Conservation (phyloP, 768 basidiomycete species). For the Gymnopilus dilepis region DNA sequence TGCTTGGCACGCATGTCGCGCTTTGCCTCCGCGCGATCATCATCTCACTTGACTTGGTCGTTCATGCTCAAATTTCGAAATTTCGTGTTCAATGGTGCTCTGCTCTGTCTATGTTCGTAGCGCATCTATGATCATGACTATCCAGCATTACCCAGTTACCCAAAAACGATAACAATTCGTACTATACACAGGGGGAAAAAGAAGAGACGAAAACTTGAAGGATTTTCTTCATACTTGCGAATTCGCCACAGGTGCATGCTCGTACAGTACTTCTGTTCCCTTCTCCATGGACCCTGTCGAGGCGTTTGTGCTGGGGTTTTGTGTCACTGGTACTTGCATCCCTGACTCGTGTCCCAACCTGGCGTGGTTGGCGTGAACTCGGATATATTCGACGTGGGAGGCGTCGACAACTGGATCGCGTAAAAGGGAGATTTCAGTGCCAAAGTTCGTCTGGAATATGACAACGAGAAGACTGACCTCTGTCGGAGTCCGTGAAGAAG, state of each 20-base stretch:
- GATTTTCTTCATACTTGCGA: neutral
- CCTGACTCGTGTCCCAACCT: neutral
- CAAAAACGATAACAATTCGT: too few species aligned
- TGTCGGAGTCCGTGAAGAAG: slow-evolving; percentile 61
- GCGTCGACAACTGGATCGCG: slow-evolving; percentile 2
- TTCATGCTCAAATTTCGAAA: too few species aligned
- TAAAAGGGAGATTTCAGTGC: neutral
- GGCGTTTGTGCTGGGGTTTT: neutral
- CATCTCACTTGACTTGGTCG: neutral
- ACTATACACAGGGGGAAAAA: too few species aligned
- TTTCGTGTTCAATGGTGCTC: too few species aligned
- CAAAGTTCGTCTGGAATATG: neutral
- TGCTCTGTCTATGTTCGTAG: too few species aligned
- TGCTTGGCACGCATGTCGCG: too few species aligned
- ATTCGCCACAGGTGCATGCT: neutral
- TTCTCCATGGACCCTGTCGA: slow-evolving; percentile 6
- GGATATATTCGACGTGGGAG: slow-evolving; percentile 1
- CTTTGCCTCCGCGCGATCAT: neutral
- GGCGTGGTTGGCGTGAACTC: slow-evolving; percentile 7
- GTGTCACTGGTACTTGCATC: neutral
- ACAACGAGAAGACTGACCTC: slow-evolving; percentile 46
- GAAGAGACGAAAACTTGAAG: neutral
- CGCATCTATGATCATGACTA: too few species aligned
- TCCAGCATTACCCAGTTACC: too few species aligned
- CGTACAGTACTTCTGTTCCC: neutral